phyloP scores from a whole-genome alignment of 768 basidiomycete genomes.

The Boletus sp. region DNA sequence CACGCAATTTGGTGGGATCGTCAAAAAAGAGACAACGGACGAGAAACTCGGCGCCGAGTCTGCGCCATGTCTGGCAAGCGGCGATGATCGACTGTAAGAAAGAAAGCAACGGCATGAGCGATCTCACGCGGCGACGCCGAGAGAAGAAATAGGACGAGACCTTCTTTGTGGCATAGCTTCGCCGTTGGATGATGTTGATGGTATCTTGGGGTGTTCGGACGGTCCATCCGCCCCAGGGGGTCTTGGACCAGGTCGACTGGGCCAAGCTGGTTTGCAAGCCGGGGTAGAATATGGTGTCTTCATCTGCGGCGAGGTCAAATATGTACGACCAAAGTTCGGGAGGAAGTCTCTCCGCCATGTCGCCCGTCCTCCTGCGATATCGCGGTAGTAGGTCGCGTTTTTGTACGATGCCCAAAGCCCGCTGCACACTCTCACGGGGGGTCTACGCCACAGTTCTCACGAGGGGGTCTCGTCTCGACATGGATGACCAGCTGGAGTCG shows the following conservation, averaged over 20 bases:
- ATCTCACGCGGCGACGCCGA: background rate
- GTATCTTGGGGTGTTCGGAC: slow-evolving; percentile 60
- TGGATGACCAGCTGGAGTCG: no score
- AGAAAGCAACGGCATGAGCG: background rate
- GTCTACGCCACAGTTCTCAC: background rate
- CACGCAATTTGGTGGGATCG: slow-evolving; percentile 51
- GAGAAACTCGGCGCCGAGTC: slow-evolving; percentile 60
- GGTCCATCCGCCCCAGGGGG: slow-evolving; percentile 45
- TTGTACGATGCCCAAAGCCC: background rate
- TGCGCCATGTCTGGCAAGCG: slow-evolving; percentile 64
- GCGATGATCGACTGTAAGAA: slow-evolving; percentile 55
- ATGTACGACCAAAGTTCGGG: slow-evolving; percentile 69
- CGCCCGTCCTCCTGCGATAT: background rate
- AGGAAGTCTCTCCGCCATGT: slow-evolving; percentile 45
- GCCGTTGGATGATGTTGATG: slow-evolving; percentile 52
- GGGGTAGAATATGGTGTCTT: slow-evolving; percentile 63
- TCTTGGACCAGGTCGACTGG: slow-evolving; percentile 62
- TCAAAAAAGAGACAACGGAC: slow-evolving; percentile 69
- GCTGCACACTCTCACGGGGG: background rate
- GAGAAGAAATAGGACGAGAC: slow-evolving; percentile 28
- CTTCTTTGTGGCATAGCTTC: slow-evolving; percentile 66
- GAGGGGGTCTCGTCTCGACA: background rate
- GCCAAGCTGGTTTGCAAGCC: slow-evolving; percentile 61
- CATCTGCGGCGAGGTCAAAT: slow-evolving; percentile 68
- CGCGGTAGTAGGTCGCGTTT: no score